Conservation (phyloP, 176 grass and related monocot species). For the Lolium rigidum region DNA sequence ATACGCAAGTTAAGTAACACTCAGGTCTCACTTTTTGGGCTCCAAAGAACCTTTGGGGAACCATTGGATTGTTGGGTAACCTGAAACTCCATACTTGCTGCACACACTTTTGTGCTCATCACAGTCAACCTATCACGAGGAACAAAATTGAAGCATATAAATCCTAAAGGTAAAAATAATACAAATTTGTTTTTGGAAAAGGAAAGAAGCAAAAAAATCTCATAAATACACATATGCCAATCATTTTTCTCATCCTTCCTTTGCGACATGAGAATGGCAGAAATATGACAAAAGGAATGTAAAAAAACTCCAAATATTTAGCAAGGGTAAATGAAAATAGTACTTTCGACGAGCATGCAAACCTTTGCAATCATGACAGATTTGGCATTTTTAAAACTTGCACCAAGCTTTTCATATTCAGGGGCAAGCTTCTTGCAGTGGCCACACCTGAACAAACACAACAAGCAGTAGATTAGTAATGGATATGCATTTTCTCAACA, state of each 20-base stretch:
- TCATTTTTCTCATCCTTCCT: neutral
- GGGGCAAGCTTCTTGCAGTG: constrained; percentile 99
- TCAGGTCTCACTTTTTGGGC: constrained; percentile 72
- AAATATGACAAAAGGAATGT: constrained; percentile 16
- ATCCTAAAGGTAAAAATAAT: no score
- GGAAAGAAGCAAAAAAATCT: neutral
- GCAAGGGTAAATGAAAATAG: no score
- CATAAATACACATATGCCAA: constrained; percentile 24
- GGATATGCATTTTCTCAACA: neutral
- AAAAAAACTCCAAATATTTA: no score
- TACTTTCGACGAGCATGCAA: neutral
- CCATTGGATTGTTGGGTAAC: constrained; percentile 97
- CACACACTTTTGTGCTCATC: constrained; percentile 92
- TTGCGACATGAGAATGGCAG: neutral
- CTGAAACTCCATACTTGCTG: constrained; percentile 94
- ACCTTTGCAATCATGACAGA: constrained; percentile 91
- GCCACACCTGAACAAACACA: constrained; percentile 67
- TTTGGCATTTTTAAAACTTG: constrained; percentile 94
- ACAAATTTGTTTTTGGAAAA: neutral
- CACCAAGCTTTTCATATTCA: constrained; percentile 88
- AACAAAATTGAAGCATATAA: constrained; percentile 11
- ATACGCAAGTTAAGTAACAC: neutral
- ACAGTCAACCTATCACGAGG: constrained; percentile 78
- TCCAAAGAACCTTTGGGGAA: constrained; percentile 97
- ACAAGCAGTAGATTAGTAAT: neutral